A percentile compares a stretch with the other conserved stretches of the same genome.
Evolutionary conservation across 2,329 filamentous ascomycete genomes (phyloP).

Genomic region (Curvularia verruculosa): DNA sequence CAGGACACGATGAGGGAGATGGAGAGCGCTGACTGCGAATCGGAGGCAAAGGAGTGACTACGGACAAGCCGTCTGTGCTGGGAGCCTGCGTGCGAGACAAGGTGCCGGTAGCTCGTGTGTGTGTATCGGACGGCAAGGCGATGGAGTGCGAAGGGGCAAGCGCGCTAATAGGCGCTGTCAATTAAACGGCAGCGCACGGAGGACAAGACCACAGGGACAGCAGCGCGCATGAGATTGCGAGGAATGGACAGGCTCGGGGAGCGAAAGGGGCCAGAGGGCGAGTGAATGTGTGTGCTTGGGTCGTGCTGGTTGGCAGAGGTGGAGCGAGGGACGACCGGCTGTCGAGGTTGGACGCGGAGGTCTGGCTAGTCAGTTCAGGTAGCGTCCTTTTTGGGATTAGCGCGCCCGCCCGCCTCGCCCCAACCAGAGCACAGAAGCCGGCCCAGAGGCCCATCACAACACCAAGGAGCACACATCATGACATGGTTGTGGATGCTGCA

Average conservation of each 20-base stretch:
- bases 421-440: background rate
- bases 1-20: slow-evolving; percentile 35
- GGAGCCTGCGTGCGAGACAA: slow-evolving; percentile 53
- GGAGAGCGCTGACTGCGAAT: slow-evolving; percentile 33
- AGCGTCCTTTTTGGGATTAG: slow-evolving; percentile 26
- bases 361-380: slow-evolving; percentile 22
- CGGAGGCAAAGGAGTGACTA: slow-evolving; percentile 51
- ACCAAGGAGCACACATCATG: slow-evolving; percentile 1
- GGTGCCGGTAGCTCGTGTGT: slow-evolving; percentile 45
- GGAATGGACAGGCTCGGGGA: slow-evolving; percentile 17
- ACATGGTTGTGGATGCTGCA: background rate
- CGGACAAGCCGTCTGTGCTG: slow-evolving; percentile 53
- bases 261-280: slow-evolving; percentile 7
- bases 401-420: slow-evolving; percentile 20
- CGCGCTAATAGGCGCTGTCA: slow-evolving; percentile 36
- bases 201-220: slow-evolving; percentile 24
- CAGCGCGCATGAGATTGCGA: slow-evolving; percentile 33
- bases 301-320: slow-evolving; percentile 15
- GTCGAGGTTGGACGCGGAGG: slow-evolving; percentile 23
- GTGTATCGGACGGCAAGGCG: slow-evolving; percentile 26
- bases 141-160: slow-evolving; percentile 35
- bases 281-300: slow-evolving; percentile 17
- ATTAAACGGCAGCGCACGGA: slow-evolving; percentile 34
- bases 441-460: slow-evolving; percentile 10
- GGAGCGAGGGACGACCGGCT: slow-evolving; percentile 21